Evolutionary conservation across 2,329 filamentous ascomycete genomes (phyloP), one percentile per base, ranked within the genome.

Genomic region (Nigrograna mackinnonii): DNA sequence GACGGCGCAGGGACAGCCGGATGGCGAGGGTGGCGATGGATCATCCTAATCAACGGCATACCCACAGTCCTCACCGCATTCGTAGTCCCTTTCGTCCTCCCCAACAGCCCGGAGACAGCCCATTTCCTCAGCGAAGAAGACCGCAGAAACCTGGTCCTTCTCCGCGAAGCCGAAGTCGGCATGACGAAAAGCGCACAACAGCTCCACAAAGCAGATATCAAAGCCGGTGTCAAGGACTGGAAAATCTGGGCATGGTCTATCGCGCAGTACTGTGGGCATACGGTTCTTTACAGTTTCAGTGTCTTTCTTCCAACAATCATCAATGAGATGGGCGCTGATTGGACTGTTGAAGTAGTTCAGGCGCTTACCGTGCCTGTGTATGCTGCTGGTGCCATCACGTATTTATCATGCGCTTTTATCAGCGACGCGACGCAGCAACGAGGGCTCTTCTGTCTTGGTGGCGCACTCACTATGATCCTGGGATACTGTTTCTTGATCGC

Each of bases 121-220:
- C 45, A 39, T 21, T 68, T 66, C 41, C 51, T 69, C 4, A 58
- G 46, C 11, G 47, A 52, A 3, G 49, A 60, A 2, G 62, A 68
- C 63, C 37, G 60, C 59, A 4, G 48, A 61, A n/a, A 3, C 49
- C 11, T 33, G 31, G 16, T 33, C 16, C 4, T 33, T 11, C 31
- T 33, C 11, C 31, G 55, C 28, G 42, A 57, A 78, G 54, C 69
- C 74, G 64, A 71, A 67, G 19, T 61, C 12, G 72, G 11, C 50
- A 71, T 48, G 69, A 77, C 59, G 55, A 70, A 40, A 49, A 69
- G 69, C 2, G 67, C 80, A 1, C 73, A 79, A 46, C 67, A 70
- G 37, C 57, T 69, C 22, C 68, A 75, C 2, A 63, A 69, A 42
- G 71, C 66, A 41, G 69, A 78, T 6, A 72, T 78, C 31, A 77